A percentile compares a stretch with the other conserved stretches of the same genome.
These are phyloP conservation scores for Forsythia suspensa DNA, from an alignment of 257 asterid genomes.

Conservation along the genomic window DNA sequence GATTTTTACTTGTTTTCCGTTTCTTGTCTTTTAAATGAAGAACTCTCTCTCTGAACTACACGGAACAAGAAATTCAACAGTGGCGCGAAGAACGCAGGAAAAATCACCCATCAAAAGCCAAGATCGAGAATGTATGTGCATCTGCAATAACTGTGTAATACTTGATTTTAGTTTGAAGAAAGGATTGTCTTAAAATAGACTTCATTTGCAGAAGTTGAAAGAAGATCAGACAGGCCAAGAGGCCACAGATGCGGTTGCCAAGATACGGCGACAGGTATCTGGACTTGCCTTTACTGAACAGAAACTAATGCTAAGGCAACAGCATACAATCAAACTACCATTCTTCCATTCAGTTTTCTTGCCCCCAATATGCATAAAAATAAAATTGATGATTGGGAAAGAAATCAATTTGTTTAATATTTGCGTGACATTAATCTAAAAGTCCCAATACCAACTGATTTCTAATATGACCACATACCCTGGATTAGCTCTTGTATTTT, in stretches of 20 bases:
- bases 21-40: conserved; percentile 38
- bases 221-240: conserved; percentile 43
- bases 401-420: background rate
- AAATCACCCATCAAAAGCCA: conserved; percentile 68
- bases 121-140: conserved; percentile 62
- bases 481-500: background rate
- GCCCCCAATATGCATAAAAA: background rate
- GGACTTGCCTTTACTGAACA: conserved; percentile 22
- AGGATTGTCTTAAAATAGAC: conserved; percentile 7
- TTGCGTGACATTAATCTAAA: background rate
- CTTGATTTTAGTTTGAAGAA: background rate
- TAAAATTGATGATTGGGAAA: background rate
- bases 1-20: conserved; percentile 22
- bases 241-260: conserved; percentile 44
- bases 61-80: conserved; percentile 77
- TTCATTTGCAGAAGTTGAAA: conserved; percentile 55
- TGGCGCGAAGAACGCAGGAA: conserved; percentile 87
- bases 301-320: background rate
- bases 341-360: background rate
- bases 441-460: background rate
- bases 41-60: conserved; percentile 48
- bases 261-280: conserved; percentile 81
- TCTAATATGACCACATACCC: background rate
- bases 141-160: conserved; percentile 12
- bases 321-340: background rate